Evolutionary conservation across 2,329 filamentous ascomycete species (phyloP), one percentile per base, ranked within the genome.

Genomic region (Alternaria hordeiaustralica): DNA sequence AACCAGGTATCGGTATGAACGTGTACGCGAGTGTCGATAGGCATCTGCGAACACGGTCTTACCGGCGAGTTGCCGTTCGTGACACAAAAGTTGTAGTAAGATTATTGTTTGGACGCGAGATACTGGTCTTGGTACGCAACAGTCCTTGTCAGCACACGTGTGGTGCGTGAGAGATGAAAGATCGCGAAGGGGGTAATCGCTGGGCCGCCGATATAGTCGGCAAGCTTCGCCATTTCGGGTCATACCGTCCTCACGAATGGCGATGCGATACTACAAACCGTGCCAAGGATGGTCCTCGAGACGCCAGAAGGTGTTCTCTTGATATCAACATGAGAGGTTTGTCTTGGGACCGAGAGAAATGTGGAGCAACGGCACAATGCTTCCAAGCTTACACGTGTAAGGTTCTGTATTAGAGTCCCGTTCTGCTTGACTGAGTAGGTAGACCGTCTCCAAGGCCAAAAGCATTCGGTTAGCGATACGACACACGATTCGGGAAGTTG

Each of bases 1-100:
- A 41, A 83, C 84, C 36, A 3, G 66, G 74, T 10, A 75, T 74
- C 36, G 68, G 75, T 49, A 74, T 69, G 6, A 66, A 55, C 43
- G 67, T 71, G 3, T 70, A 71, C 55, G 69, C 72, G 18, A 59
- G 68, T n/a, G 21, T 46, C 10, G 64, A 70, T 18, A 55, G 57
- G n/a, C 73, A 75, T 41, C 4, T 18, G 36, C 36, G n/a, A 41
- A 41, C 8, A 11, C n/a, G 3, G 8, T 41, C 36, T 41, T 41
- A 41, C 36, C 15, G n/a, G 15, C n/a, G 36, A 18, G 8, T 41
- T 41, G 36, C 36, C n/a, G n/a, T 18, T 41, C 9, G 5, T 41
- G 36, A 41, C 15, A 41, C 36, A 11, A 4, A 41, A 18, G n/a
- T 41, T 18, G 9, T 18, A 1, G 36, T 18, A 6, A 41, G 5